A percentile compares a stretch with the other conserved stretches of the same genome.
Conservation (phyloP, 352 stramenopile genomes). For the Pythium dissimile region DNA sequence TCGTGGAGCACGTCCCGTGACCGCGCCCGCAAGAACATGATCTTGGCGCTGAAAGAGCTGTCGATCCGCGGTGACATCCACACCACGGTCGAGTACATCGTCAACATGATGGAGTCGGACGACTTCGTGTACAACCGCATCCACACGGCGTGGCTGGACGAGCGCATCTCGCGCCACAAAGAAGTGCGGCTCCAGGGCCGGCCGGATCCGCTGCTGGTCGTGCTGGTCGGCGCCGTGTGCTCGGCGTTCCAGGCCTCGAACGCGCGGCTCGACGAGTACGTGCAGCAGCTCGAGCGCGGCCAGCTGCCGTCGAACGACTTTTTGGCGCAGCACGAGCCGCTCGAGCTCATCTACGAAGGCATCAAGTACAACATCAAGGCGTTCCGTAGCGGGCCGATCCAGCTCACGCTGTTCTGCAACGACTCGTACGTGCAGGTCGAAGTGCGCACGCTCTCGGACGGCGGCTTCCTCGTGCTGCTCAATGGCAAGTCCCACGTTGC, state of each 20-base stretch:
- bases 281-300: slow-evolving; percentile 82
- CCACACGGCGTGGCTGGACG: slow-evolving; percentile 98
- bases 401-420: slow-evolving; percentile 91
- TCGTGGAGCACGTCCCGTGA: slow-evolving; percentile 95
- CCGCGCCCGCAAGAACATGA: slow-evolving; percentile 97
- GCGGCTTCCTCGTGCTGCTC: slow-evolving; percentile 97
- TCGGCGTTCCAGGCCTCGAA: slow-evolving; percentile 80
- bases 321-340: slow-evolving; percentile 74
- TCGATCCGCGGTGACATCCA: slow-evolving; percentile 99
- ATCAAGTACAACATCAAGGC: slow-evolving; percentile 97
- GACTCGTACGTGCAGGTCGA: slow-evolving; percentile 90
- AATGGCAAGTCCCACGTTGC: slow-evolving; percentile 96
- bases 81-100: slow-evolving; percentile 99
- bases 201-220: slow-evolving; percentile 82
- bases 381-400: slow-evolving; percentile 86
- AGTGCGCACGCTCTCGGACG: slow-evolving; percentile 96
- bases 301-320: slow-evolving; percentile 91
- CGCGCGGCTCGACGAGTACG: slow-evolving; percentile 66
- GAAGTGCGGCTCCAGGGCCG: slow-evolving; percentile 83
- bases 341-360: slow-evolving; percentile 99
- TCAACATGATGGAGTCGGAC: slow-evolving; percentile 98
- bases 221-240: slow-evolving; percentile 87
- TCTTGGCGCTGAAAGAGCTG: slow-evolving; percentile 98
- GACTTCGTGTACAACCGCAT: slow-evolving; percentile 99
- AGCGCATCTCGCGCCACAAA: slow-evolving; percentile 93